Evolutionary conservation across 2,329 filamentous ascomycete genomes (phyloP).

Genomic region (Dothiorella sarmentorum): DNA sequence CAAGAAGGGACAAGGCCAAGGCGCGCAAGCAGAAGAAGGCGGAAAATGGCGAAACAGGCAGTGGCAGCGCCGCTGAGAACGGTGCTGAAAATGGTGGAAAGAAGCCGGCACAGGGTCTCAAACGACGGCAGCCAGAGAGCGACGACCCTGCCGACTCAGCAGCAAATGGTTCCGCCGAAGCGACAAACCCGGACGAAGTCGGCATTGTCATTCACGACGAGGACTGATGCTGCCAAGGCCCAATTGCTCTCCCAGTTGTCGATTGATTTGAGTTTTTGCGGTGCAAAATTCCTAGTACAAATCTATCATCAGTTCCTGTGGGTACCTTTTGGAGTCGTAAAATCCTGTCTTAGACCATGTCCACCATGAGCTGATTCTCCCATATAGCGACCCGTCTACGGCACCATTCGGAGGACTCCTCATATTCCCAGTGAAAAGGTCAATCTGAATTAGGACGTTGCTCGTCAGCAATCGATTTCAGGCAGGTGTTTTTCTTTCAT

Average conservation of each 20-base stretch:
- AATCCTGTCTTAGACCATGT: no score
- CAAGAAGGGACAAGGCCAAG: slow-evolving; percentile 16
- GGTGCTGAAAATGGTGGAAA: slow-evolving; percentile 17
- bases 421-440: no score
- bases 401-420: no score
- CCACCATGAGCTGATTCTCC: no score
- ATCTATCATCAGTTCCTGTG: no score
- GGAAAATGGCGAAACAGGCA: background rate
- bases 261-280: no score
- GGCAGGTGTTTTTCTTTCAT: background rate
- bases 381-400: no score
- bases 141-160: slow-evolving; percentile 27
- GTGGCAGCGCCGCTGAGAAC: background rate
- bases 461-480: background rate
- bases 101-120: slow-evolving; percentile 31
- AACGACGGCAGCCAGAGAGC: slow-evolving; percentile 8
- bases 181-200: slow-evolving; percentile 44
- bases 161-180: slow-evolving; percentile 30
- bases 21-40: slow-evolving; percentile 9
- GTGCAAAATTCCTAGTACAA: background rate
- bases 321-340: no score
- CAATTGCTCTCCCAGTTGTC: background rate
- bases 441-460: no score
- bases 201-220: slow-evolving; percentile 82
- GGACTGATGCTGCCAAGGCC: background rate